Conservation (phyloP, 2,329 filamentous ascomycete species). For the Thyridium curvatum region DNA sequence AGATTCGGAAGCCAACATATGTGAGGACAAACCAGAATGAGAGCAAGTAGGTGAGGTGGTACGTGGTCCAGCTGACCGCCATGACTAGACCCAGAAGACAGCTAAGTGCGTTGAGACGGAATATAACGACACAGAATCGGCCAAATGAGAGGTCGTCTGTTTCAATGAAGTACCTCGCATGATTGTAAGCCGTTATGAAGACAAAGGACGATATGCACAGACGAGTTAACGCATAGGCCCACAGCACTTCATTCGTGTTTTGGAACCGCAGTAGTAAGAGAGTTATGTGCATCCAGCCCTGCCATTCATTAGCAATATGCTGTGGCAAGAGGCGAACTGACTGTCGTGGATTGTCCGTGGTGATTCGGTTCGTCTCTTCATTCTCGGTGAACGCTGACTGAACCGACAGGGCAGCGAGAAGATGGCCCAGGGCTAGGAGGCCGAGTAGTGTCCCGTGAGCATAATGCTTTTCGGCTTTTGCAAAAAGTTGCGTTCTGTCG, state of each 20-base stretch:
- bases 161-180: slow-evolving; percentile 51
- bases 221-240: slow-evolving; percentile 48
- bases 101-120: slow-evolving; percentile 52
- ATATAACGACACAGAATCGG: slow-evolving; percentile 43
- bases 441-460: slow-evolving; percentile 16
- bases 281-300: slow-evolving; percentile 57
- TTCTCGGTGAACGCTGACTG: too few species aligned
- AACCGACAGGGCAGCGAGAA: too few species aligned
- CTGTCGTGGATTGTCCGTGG: too few species aligned
- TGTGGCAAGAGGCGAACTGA: slow-evolving; percentile 39
- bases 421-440: slow-evolving; percentile 14
- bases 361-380: too few species aligned
- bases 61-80: slow-evolving; percentile 47
- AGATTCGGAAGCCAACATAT: slow-evolving; percentile 43
- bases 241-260: slow-evolving; percentile 39
- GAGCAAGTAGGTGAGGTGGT: slow-evolving; percentile 53
- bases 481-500: slow-evolving; percentile 47
- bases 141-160: slow-evolving; percentile 50
- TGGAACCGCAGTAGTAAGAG: slow-evolving; percentile 48
- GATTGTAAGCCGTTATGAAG: slow-evolving; percentile 57
- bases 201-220: slow-evolving; percentile 51
- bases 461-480: slow-evolving; percentile 40
- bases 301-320: slow-evolving; percentile 58
- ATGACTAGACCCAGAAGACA: slow-evolving; percentile 48
- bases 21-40: slow-evolving; percentile 58